These are phyloP conservation scores for Maudiozyma barnettii DNA, from an alignment of 805 yeast species.

Conservation along the genomic window DNA sequence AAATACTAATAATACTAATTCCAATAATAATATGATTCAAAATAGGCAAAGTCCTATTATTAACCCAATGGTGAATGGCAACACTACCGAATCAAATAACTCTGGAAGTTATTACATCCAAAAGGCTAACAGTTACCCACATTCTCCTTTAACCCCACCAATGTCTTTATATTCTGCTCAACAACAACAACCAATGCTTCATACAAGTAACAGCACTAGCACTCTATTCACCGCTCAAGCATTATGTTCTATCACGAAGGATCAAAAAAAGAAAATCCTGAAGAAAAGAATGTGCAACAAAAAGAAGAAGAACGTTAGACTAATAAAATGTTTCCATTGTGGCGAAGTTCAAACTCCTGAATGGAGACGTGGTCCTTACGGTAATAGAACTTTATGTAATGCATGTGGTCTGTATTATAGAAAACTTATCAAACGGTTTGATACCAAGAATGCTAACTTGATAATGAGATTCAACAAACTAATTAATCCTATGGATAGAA, in stretches of 20 bases:
- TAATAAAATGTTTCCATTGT: conserved; percentile 51
- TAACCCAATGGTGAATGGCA: background rate
- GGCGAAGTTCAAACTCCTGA: conserved; percentile 73
- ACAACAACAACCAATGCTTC: conserved; percentile 5
- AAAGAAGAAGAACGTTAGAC: conserved; percentile 3
- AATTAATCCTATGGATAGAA: conserved; percentile 22
- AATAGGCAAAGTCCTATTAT: background rate
- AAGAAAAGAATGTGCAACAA: background rate
- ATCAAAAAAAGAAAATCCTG: background rate
- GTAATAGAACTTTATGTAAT: conserved; percentile 76
- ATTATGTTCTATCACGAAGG: background rate
- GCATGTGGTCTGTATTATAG: conserved; percentile 83
- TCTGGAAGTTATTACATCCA: conserved; percentile 1
- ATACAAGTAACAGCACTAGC: background rate
- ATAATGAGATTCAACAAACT: conserved; percentile 24
- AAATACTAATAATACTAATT: background rate
- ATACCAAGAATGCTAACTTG: conserved; percentile 21
- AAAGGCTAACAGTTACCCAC: background rate
- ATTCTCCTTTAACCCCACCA: background rate
- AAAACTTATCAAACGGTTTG: conserved; percentile 40
- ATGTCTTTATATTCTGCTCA: background rate
- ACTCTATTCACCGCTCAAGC: background rate
- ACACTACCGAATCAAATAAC: background rate
- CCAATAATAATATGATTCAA: background rate
- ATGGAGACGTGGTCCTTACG: conserved; percentile 89